Percentiles rank a stretch among this genome's conserved stretches.
phyloP scores from a whole-genome alignment of 768 basidiomycete genomes.

The Boletus edulis region DNA sequence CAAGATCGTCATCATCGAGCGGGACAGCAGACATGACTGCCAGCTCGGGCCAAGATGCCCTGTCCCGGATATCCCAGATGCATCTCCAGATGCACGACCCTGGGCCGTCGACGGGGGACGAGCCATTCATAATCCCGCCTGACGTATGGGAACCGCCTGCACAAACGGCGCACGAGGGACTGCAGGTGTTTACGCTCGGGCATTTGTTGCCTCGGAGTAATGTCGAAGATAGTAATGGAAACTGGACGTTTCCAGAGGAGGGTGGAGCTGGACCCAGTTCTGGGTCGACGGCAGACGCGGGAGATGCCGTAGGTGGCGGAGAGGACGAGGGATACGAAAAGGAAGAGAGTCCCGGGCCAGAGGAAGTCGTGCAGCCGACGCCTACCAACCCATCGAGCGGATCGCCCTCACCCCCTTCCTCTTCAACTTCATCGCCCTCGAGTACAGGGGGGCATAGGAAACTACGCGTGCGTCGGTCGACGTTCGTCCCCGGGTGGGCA shows the following conservation, averaged over 20 bases:
- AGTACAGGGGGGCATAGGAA: slow-evolving; percentile 34
- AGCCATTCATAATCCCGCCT: slow-evolving; percentile 28
- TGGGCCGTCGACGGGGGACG: slow-evolving; percentile 25
- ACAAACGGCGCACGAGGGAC: slow-evolving; percentile 51
- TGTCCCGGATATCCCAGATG: slow-evolving; percentile 47
- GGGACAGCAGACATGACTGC: slow-evolving; percentile 15
- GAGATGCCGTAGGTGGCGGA: slow-evolving; percentile 19
- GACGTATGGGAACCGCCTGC: slow-evolving; percentile 26
- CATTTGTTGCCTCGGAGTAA: slow-evolving; percentile 63
- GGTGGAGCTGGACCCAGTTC: slow-evolving; percentile 10
- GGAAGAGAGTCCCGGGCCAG: slow-evolving; percentile 28
- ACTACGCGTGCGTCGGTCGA: slow-evolving; percentile 68
- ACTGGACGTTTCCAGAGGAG: slow-evolving; percentile 55
- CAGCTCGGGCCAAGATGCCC: slow-evolving; percentile 39
- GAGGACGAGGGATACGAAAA: slow-evolving; percentile 24
- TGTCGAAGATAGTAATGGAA: slow-evolving; percentile 51
- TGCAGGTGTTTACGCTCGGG: slow-evolving; percentile 80
- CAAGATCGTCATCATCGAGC: slow-evolving; percentile 18
- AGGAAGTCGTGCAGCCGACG: slow-evolving; percentile 43
- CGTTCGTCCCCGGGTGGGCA: slow-evolving; percentile 88
- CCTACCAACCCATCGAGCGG: slow-evolving; percentile 23
- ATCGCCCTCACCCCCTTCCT: slow-evolving; percentile 18
- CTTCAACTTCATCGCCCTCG: slow-evolving; percentile 11
- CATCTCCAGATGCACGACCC: slow-evolving; percentile 44
- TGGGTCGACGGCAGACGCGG: slow-evolving; percentile 16